Evolutionary conservation across 768 basidiomycete species (phyloP), one percentile per base, ranked within the genome.

Genomic region (Myochromella boudieri): DNA sequence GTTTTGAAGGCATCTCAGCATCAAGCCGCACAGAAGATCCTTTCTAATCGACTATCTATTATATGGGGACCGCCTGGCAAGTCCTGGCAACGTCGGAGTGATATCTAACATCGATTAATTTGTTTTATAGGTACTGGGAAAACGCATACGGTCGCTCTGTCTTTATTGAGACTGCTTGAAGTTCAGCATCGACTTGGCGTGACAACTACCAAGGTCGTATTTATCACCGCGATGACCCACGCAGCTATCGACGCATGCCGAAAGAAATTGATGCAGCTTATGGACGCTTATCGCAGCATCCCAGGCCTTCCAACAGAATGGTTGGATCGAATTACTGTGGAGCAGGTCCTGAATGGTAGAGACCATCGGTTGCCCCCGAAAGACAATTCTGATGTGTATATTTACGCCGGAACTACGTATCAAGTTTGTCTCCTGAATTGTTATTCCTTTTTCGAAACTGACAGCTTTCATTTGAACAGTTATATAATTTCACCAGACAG

Each of bases 21-120:
- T 42, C 62, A 60, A 37, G 78, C 76, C 7, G 62, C 71, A 6
- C 66, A 68, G 39, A 61, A 70, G 8, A 74, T 77, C 37, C 49
- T 80, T 36, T 61, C 68, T 0, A 74, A 71, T 46, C 60, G 73
- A 34, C 54, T 80, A 4, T 69, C 71, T 10, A 74, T 78, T 1
- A 66, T 78, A 14, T 78, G 76, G 75, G 77, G 76, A 8, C 77
- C 77, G 25, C 77, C 77, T 57, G 70, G 75, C 72, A 52, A 32
- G 64, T 15, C 6, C 15, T 10, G 17, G 4, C 12, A 6, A 1
- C 24, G 5, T 26, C 9, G 7, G 6, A 15, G 1, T 12, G 2
- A 33, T 17, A 15, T 33, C 29, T 17, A n/a, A 41, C 26, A 21
- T 29, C 31, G 6, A 46, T 29, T 9, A 9, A 12, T 20, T 2